Evolutionary conservation across 352 stramenopile genomes (phyloP).

Genomic region (Phytopythium helicoides): DNA sequence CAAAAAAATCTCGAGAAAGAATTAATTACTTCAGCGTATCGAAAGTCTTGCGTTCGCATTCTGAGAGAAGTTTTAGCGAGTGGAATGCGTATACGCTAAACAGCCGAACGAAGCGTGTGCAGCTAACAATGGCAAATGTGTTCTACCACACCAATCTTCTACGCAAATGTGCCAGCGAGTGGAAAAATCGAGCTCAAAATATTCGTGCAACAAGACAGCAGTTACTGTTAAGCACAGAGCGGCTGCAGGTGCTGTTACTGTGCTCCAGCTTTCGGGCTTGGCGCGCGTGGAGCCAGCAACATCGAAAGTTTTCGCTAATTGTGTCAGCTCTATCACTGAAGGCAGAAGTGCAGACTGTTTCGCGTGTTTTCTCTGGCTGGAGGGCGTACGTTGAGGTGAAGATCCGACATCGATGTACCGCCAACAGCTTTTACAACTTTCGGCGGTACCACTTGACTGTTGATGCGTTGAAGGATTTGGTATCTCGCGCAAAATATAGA

Average conservation of each 20-base stretch:
- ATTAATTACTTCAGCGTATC: conserved; percentile 26
- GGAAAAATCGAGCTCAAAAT: conserved; percentile 18
- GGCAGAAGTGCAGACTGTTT: conserved; percentile 11
- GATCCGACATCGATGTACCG: conserved; percentile 5
- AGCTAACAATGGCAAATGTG: conserved; percentile 21
- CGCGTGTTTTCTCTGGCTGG: conserved; percentile 21
- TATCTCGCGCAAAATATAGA: background rate
- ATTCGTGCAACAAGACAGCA: conserved; percentile 27
- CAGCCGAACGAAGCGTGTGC: conserved; percentile 17
- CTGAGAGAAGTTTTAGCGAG: conserved; percentile 20
- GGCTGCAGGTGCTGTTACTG: conserved; percentile 55
- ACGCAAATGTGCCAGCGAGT: conserved; percentile 13
- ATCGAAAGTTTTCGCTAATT: conserved; percentile 24
- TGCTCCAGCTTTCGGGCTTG: conserved; percentile 61
- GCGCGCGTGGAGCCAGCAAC: conserved; percentile 26
- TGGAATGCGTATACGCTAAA: conserved; percentile 25
- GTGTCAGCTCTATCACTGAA: conserved; percentile 19
- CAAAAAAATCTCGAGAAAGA: conserved; percentile 6
- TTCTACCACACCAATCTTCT: conserved; percentile 12
- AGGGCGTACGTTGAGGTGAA: conserved; percentile 8
- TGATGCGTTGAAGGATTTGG: conserved; percentile 6
- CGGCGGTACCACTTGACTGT: conserved; percentile 18
- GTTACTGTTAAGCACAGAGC: conserved; percentile 52
- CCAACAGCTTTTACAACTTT: conserved; percentile 18
- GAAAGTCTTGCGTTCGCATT: conserved; percentile 23